Conservation (phyloP, 208 protist genomes). For the Trypanosomatidae sp. region DNA sequence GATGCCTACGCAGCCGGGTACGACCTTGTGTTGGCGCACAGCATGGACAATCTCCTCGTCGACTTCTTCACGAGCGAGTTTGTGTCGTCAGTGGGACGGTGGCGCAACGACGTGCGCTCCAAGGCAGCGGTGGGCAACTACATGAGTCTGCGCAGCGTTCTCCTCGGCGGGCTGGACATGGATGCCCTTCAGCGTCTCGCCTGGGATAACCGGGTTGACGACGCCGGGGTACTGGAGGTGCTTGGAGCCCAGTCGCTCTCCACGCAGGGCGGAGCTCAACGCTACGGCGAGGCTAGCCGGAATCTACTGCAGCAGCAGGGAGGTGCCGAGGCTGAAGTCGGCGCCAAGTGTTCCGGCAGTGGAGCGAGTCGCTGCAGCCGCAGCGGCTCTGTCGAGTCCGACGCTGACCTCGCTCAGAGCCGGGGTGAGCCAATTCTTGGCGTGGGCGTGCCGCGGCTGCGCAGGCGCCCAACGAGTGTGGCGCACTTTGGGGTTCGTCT, state of each 20-base stretch:
- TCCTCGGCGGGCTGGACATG: conserved; percentile 50
- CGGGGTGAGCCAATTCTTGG: not conserved
- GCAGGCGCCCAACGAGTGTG: conserved; percentile 19
- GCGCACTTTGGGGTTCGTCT: conserved; percentile 31
- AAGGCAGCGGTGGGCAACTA: conserved; percentile 81
- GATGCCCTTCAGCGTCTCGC: conserved; percentile 43
- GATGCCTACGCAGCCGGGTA: conserved; percentile 75
- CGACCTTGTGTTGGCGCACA: conserved; percentile 75
- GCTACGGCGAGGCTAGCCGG: conserved; percentile 25
- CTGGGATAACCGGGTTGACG: conserved; percentile 50
- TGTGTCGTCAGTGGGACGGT: conserved; percentile 70
- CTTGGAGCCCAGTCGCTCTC: conserved; percentile 40
- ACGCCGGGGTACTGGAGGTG: conserved; percentile 48
- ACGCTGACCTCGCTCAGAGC: conserved; percentile 4
- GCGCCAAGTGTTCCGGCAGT: not conserved
- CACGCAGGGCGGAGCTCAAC: conserved; percentile 33
- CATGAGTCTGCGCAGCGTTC: conserved; percentile 60
- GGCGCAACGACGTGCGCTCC: conserved; percentile 73
- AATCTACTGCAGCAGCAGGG: conserved; percentile 21
- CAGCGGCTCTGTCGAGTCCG: not conserved
- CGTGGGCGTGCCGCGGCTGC: conserved; percentile 20
- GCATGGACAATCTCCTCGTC: conserved; percentile 79
- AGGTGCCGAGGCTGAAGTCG: not conserved
- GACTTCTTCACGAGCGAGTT: conserved; percentile 73
- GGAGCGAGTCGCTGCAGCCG: not conserved